Percentiles rank a stretch among this genome's conserved stretches.
phyloP scores from a whole-genome alignment of 1,139 yeast species.

The Scheffersomyces parashehatae region DNA sequence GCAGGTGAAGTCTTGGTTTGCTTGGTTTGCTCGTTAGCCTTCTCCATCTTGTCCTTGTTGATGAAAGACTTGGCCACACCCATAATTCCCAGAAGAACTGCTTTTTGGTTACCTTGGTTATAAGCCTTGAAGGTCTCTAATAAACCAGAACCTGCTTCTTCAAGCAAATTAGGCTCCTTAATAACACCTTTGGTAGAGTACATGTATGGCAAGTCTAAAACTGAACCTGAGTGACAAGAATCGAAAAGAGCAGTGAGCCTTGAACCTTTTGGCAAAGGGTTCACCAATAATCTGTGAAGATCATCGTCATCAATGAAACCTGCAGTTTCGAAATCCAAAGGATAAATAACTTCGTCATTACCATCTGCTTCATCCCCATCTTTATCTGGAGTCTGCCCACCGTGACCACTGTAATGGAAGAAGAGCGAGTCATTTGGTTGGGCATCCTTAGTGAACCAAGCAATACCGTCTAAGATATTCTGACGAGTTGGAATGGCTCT shows the following conservation, averaged over 20 bases:
- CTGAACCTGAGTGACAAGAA: conserved; percentile 6
- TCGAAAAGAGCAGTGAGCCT: conserved; percentile 6
- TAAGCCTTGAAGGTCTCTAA: conserved; percentile 4
- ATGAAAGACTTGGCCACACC: conserved; percentile 4
- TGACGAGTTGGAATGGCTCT: conserved; percentile 3
- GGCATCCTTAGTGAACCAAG: conserved; percentile 6
- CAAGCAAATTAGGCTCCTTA: conserved; percentile 5
- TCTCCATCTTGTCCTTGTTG: conserved; percentile 2
- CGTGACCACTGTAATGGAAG: conserved; percentile 6
- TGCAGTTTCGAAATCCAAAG: conserved; percentile 3
- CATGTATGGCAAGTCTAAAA: conserved; percentile 5
- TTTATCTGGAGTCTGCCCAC: conserved; percentile 3
- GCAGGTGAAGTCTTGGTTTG: conserved; percentile 16
- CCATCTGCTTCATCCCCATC: conserved; percentile 6
- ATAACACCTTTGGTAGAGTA: conserved; percentile 6
- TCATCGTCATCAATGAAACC: conserved; percentile 4
- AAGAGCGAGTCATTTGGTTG: conserved; percentile 4
- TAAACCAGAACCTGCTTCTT: conserved; percentile 5
- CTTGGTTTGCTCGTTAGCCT: conserved; percentile 1
- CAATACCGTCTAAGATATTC: conserved; percentile 4
- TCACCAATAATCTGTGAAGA: conserved; percentile 3
- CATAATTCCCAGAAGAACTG: conserved; percentile 2
- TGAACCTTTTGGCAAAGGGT: conserved; percentile 4
- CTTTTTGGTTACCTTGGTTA: conserved; percentile 4
- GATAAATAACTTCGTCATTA: conserved; percentile 5